These are phyloP conservation scores for Favolaschia claudopus DNA, from an alignment of 768 basidiomycete species.

Conservation along the genomic window DNA sequence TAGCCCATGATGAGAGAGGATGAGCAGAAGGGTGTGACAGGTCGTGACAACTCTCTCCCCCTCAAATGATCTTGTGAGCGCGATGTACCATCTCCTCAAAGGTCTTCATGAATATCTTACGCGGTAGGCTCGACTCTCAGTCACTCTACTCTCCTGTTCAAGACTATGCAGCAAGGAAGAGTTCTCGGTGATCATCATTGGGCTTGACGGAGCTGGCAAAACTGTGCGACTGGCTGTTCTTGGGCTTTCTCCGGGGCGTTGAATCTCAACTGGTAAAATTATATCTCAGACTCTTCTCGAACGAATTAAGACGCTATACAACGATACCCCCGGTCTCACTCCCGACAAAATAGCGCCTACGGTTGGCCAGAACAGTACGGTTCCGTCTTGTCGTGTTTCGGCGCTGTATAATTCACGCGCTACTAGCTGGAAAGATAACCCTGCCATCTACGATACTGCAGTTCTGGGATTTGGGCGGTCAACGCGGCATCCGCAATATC, in stretches of 20 bases:
- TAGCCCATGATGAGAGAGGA: conserved; percentile 49
- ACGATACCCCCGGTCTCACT: conserved; percentile 83
- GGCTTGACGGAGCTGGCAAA: conserved; percentile 92
- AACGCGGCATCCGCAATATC: conserved; percentile 91
- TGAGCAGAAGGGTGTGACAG: conserved; percentile 27
- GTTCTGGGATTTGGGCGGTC: conserved; percentile 98
- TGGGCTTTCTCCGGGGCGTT: neutral
- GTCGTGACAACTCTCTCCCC: neutral
- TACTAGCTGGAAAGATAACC: conserved; percentile 87
- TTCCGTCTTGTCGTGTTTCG: neutral
- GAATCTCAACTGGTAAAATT: neutral
- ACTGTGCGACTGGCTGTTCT: conserved; percentile 58
- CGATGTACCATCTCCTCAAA: conserved; percentile 94
- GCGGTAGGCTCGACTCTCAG: conserved; percentile 51
- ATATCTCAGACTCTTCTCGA: conserved; percentile 79
- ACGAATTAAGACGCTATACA: conserved; percentile 93
- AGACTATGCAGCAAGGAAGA: conserved; percentile 71
- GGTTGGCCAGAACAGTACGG: conserved; percentile 95
- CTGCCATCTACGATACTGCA: conserved; percentile 93
- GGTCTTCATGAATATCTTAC: conserved; percentile 92
- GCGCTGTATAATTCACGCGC: neutral
- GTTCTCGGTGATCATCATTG: conserved; percentile 94
- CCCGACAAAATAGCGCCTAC: conserved; percentile 96
- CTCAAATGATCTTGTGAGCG: conserved; percentile 1
- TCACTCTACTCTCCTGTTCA: neutral